Evolutionary conservation across 306 rosid genomes (phyloP), one percentile per base, ranked within the genome.

Genomic region (Dalbergia oliveri): DNA sequence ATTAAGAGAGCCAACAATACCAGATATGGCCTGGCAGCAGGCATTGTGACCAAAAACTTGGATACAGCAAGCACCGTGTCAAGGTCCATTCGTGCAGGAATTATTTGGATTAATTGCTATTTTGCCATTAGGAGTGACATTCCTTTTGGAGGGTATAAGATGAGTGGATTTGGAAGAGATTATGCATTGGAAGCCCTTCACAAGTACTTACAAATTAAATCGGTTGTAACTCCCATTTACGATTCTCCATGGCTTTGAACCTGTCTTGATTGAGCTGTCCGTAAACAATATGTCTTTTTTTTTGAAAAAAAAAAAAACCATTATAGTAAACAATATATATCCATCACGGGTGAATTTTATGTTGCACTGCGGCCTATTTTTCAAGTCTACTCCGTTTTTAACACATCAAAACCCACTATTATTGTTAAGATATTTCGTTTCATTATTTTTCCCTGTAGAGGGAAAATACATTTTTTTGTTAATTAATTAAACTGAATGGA

Each of bases 121-220:
- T 77, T 88, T 0, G 85, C 66, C 10, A 12, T 77, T 0, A 95
- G 84, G 5, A 6, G 6, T 2, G 91, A 87, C 23, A 63, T 89
- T 74, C 94, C 98, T 33, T 82, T 49, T 14, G 98, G 98, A 66
- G 98, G 98, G 8, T 91, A 85, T 50, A 91, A 94, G 75, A 75
- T 81, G 88, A 94, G 97, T 66, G 98, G 98, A 15, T 88, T 90
- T 67, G 98, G 98, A 43, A 90, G 70, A 72, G 98, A 91, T 44
- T 33, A 9, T 19, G 98, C 97, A 45, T 47, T 90, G 85, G 85
- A 86, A 0, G 91, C 86, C 3, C 87, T 91, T n/a, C 72, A 87
- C 67, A 85, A 91, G 82, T 94, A 91, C 77, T 83, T 94, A 23
- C 97, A 90, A 63, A 69, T 87, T 39, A 94, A 94, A 60, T 82